Conservation (phyloP, 2,329 filamentous ascomycete species). For the Alternaria novae-zelandiae region DNA sequence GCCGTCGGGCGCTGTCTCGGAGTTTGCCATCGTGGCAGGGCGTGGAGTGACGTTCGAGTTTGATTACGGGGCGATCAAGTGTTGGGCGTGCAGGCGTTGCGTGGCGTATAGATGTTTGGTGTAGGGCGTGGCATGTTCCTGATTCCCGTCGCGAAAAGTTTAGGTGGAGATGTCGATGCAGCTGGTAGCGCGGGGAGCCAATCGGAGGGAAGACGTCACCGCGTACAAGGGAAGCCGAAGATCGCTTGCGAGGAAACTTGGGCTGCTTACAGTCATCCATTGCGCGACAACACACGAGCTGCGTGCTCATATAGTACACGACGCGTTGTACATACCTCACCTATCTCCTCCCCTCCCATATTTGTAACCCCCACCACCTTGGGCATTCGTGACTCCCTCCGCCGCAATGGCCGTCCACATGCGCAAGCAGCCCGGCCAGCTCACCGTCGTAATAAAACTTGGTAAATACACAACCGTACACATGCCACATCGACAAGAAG, state of each 20-base stretch:
- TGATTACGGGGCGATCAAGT: background rate
- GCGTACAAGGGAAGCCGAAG: constrained; percentile 13
- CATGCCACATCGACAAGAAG: constrained; percentile 18
- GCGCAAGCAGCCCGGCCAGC: constrained; percentile 61
- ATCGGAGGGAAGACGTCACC: constrained; percentile 28
- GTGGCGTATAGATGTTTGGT: background rate
- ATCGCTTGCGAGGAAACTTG: constrained; percentile 18
- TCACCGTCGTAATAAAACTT: constrained; percentile 86
- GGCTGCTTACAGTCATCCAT: constrained; percentile 25
- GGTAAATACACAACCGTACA: constrained; percentile 61
- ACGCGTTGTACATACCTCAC: background rate
- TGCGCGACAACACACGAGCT: constrained; percentile 1
- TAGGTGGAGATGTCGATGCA: constrained; percentile 10
- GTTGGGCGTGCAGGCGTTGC: constrained; percentile 5
- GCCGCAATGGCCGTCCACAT: constrained; percentile 42
- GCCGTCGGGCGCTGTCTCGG: constrained; percentile 37
- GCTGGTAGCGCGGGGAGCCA: constrained; percentile 26
- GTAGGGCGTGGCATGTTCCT: constrained; percentile 24
- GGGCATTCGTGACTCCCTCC: background rate
- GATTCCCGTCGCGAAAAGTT: constrained; percentile 28
- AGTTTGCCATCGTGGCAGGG: constrained; percentile 29
- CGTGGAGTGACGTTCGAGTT: background rate
- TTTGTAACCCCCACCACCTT: background rate
- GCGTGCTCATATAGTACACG: background rate
- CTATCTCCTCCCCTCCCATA: no score